These are phyloP conservation scores for Osmanthus fragrans DNA, from an alignment of 257 asterid species.

Conservation along the genomic window DNA sequence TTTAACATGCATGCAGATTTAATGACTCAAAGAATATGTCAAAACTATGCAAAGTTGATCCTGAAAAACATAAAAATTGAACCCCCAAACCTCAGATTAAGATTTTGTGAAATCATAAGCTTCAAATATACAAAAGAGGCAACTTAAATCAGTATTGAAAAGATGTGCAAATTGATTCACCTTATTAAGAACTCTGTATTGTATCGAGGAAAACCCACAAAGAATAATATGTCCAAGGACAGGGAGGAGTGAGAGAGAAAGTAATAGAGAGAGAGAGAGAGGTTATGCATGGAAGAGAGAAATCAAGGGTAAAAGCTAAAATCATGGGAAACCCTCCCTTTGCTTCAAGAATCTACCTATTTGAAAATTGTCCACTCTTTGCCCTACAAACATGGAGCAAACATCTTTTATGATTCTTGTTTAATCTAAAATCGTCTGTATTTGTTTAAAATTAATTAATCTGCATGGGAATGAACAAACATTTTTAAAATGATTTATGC, in stretches of 20 bases:
- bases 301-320: not conserved
- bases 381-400: not conserved
- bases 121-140: not conserved
- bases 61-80: not conserved
- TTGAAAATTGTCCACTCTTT: not conserved
- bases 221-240: not conserved
- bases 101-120: not conserved
- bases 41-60: not conserved
- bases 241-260: no score
- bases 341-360: not conserved
- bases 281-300: conserved; percentile 14
- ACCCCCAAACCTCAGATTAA: not conserved
- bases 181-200: conserved; percentile 8
- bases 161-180: conserved; percentile 19
- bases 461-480: not conserved
- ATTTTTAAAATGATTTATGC: no score
- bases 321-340: conserved; percentile 23
- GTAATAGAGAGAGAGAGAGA: conserved; percentile 4
- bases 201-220: conserved; percentile 28
- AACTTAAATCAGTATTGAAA: not conserved
- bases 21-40: no score
- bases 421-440: not conserved
- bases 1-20: not conserved
- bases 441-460: not conserved
- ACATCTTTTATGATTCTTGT: no score